Evolutionary conservation across 305 asterid species (phyloP), one percentile per base, ranked within the genome.

Genomic region (Fraxinus sp.): DNA sequence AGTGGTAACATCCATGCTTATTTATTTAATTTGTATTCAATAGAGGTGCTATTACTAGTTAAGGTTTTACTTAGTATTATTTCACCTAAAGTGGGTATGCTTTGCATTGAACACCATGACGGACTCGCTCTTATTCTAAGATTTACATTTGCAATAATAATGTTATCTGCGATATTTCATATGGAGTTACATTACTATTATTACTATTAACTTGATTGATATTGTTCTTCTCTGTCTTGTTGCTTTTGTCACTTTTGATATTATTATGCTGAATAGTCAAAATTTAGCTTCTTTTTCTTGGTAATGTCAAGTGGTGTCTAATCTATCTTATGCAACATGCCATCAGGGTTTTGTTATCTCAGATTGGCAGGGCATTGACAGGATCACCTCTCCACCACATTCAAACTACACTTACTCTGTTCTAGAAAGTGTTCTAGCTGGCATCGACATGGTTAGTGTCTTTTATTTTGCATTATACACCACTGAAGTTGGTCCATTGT

Each of bases 311-410:
- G 41, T 68, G 5, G 11, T 32, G 41, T 28, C 74, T 66, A 66
- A 66, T 66, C 33, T 24, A 64, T 24, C 72, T 64, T 64, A 66
- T 24, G 35, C 10, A 66, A 26, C 14, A 66, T 30, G 41, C 13
- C 41, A 5, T 83, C 93, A 93, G 96, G 94, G 96, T 28, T 91
- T 91, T 83, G 94, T 91, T 74, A 91, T 93, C 83, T 93, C 98
- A 55, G 95, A 89, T 86, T 90, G 94, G 97, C 84, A 83, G 86
- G 97, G 94, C 43, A 83, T 93, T 75, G 93, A 91, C 83, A 85
- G 91, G 83, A 87, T 88, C 86, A 89, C 91, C 26, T 79, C 91
- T 83, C 92, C 95, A 20, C 86, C 91, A 14, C 91, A 89, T 84
- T 77, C 89, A 88, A 91, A 91, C 87, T 92, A 91, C 85, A 89